Percentiles rank a stretch among this genome's conserved stretches.
These are phyloP conservation scores for Lippia alba DNA, from an alignment of 305 asterid genomes.

Conservation along the genomic window DNA sequence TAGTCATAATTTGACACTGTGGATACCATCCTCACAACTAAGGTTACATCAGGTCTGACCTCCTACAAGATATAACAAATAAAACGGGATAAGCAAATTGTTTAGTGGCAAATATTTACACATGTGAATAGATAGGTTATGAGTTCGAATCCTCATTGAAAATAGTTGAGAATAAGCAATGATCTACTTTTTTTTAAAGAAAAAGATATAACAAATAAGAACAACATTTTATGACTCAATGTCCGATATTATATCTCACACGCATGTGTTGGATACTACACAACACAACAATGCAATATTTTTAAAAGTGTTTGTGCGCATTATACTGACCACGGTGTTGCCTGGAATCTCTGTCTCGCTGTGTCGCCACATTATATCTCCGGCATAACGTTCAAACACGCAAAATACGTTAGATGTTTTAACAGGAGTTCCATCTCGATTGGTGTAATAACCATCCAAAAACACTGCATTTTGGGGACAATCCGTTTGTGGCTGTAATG, in stretches of 20 bases:
- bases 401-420: constrained; percentile 47
- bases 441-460: constrained; percentile 44
- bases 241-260: background rate
- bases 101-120: no score
- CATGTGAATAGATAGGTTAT: no score
- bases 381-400: constrained; percentile 57
- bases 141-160: no score
- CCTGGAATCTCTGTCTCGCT: constrained; percentile 46
- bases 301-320: no score
- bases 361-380: constrained; percentile 64
- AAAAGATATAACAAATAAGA: no score
- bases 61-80: constrained; percentile 35
- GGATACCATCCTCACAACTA: constrained; percentile 59
- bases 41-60: constrained; percentile 48
- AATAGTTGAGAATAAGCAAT: no score
- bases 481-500: constrained; percentile 49
- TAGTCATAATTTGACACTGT: constrained; percentile 58
- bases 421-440: constrained; percentile 41
- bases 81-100: no score
- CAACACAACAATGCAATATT: no score
- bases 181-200: no score
- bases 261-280: no score
- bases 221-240: no score
- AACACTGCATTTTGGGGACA: constrained; percentile 56
- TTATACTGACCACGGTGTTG: constrained; percentile 28